These are phyloP conservation scores for Oryza meyeriana DNA, from an alignment of 176 grass and related monocot species.

Conservation along the genomic window DNA sequence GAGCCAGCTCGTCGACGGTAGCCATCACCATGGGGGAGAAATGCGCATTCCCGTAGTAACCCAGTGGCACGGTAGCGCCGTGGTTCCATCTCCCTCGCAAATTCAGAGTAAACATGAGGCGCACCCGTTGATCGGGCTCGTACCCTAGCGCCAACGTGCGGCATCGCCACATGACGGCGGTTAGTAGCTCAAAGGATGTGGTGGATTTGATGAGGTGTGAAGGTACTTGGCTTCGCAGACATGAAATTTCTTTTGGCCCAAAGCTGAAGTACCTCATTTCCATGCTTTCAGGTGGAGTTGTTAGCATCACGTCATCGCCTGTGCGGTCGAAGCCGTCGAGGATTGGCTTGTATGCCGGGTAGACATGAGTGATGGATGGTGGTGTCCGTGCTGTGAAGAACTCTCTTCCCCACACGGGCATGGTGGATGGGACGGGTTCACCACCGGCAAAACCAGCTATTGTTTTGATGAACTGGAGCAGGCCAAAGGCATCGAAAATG, in stretches of 20 bases:
- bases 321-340: neutral
- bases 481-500: conserved; percentile 47
- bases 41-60: conserved; percentile 44
- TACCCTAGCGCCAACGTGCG: conserved; percentile 24
- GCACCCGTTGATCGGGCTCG: neutral
- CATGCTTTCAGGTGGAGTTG: conserved; percentile 18
- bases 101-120: conserved; percentile 39
- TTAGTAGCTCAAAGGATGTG: conserved; percentile 29
- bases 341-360: neutral
- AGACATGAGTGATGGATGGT: no score
- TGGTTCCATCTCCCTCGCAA: conserved; percentile 27
- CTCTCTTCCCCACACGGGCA: conserved; percentile 50
- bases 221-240: neutral
- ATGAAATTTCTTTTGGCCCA: conserved; percentile 18
- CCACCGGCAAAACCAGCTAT: conserved; percentile 39
- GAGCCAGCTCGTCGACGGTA: conserved; percentile 7
- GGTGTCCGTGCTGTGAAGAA: conserved; percentile 5
- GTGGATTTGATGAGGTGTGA: neutral
- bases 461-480: conserved; percentile 39
- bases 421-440: neutral
- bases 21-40: conserved; percentile 13
- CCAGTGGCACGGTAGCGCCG: neutral
- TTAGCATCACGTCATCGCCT: conserved; percentile 26
- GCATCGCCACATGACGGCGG: conserved; percentile 45
- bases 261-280: conserved; percentile 33